These are phyloP conservation scores for Ophiocordyceps camponoti-floridani DNA, from an alignment of 2,329 filamentous ascomycete species.

Conservation along the genomic window DNA sequence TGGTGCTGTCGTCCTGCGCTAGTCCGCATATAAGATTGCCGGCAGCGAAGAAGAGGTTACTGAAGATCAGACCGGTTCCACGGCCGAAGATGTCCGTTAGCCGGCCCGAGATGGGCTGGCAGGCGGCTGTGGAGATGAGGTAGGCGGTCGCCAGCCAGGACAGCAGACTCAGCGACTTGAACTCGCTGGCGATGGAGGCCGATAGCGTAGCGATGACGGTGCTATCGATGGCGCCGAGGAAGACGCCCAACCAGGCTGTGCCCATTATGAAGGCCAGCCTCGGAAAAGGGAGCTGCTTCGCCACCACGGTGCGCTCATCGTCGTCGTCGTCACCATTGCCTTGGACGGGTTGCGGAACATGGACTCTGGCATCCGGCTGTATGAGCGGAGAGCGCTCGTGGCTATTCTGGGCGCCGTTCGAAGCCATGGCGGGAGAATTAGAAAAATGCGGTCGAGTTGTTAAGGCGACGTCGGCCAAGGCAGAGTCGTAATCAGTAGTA, in stretches of 20 bases:
- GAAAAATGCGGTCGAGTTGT: not conserved
- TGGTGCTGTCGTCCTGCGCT: conserved; percentile 43
- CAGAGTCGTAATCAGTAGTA: no score
- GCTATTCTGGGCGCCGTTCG: not conserved
- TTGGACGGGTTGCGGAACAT: not conserved
- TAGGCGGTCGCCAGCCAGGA: conserved; percentile 84
- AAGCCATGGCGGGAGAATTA: not conserved
- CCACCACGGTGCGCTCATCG: conserved; percentile 28
- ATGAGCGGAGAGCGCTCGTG: not conserved
- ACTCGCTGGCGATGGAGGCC: conserved; percentile 67
- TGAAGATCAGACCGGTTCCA: conserved; percentile 59
- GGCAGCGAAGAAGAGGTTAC: conserved; percentile 60
- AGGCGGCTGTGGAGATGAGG: conserved; percentile 73
- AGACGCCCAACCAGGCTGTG: conserved; percentile 40
- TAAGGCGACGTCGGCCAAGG: no score
- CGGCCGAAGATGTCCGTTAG: conserved; percentile 80
- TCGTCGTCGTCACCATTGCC: conserved; percentile 7
- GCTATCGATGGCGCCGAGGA: conserved; percentile 49
- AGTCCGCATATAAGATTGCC: conserved; percentile 75
- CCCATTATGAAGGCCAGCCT: conserved; percentile 36
- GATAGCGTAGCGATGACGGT: conserved; percentile 78
- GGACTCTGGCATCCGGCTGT: not conserved
- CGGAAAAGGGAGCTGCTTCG: conserved; percentile 23
- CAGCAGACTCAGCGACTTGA: conserved; percentile 62
- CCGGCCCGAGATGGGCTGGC: conserved; percentile 69